Evolutionary conservation across 2,329 filamentous ascomycete species (phyloP).

Genomic region (Trichoderma sp.): DNA sequence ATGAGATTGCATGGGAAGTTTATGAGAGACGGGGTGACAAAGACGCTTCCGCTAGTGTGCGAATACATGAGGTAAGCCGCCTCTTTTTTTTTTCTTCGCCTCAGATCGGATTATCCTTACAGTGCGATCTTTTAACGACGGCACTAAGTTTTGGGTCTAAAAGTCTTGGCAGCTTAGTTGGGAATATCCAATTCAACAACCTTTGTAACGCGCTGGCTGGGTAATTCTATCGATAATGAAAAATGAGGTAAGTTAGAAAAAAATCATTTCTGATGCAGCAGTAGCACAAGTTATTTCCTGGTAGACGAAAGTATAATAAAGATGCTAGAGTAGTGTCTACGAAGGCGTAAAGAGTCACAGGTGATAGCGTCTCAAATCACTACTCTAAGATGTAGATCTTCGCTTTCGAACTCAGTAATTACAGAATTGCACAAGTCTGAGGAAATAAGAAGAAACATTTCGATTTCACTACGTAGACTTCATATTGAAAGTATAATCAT

Average conservation of each 20-base stretch:
- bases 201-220: not conserved
- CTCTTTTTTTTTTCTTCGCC: not conserved
- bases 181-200: not conserved
- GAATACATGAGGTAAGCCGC: constrained; percentile 6
- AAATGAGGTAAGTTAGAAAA: not conserved
- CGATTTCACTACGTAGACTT: no score
- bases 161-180: constrained; percentile 18
- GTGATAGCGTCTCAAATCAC: not conserved
- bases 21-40: not conserved
- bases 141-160: not conserved
- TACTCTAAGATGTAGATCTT: not conserved
- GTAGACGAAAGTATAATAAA: not conserved
- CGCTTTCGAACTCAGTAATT: not conserved
- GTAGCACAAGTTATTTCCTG: not conserved
- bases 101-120: constrained; percentile 5
- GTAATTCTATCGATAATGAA: not conserved
- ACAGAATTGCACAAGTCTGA: not conserved
- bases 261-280: not conserved
- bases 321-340: no score
- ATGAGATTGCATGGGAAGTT: not conserved
- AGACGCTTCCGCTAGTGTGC: constrained; percentile 5
- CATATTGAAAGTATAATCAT: not conserved
- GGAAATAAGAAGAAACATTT: not conserved
- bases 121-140: not conserved
- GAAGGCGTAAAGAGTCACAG: not conserved